A percentile compares a stretch with the other conserved stretches of the same genome.
These are phyloP conservation scores for Eruca vesicaria DNA, from an alignment of 441 rosid species.

Conservation along the genomic window DNA sequence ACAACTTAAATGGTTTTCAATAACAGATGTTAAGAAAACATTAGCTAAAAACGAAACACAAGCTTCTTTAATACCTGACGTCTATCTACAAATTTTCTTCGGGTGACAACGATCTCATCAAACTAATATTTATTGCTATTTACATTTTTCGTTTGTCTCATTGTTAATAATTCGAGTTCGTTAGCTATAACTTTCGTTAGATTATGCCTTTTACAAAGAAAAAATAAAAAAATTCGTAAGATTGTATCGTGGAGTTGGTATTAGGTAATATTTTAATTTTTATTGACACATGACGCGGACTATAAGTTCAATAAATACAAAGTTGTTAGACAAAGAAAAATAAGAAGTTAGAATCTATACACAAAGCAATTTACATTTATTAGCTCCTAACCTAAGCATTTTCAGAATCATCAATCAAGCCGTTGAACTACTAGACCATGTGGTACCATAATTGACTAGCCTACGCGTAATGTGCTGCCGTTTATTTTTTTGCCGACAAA, in stretches of 20 bases:
- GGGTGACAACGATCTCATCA: neutral
- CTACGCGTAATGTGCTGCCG: slow-evolving; percentile 25
- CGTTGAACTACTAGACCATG: neutral
- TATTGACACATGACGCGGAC: neutral
- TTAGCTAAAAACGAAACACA: neutral
- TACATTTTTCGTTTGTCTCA: slow-evolving; percentile 10
- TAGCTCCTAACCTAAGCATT: neutral
- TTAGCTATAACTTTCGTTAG: slow-evolving; percentile 13
- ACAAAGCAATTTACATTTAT: neutral
- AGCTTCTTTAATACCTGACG: slow-evolving; percentile 19
- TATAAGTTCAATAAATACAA: neutral
- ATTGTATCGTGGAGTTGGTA: slow-evolving; percentile 23
- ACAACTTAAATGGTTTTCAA: too few relatives aligned
- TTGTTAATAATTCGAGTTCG: neutral
- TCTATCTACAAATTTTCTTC: neutral
- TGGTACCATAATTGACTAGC: neutral
- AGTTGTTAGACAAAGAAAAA: neutral
- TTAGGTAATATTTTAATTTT: slow-evolving; percentile 5
- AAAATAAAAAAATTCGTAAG: too few relatives aligned
- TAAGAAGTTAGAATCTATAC: neutral
- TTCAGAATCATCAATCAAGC: neutral
- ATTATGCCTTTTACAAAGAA: too few relatives aligned
- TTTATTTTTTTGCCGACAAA: slow-evolving; percentile 30
- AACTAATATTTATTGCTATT: neutral
- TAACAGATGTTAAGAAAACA: neutral